A percentile compares a stretch with the other conserved stretches of the same genome.
These are phyloP conservation scores for Rhodotorula sp. DNA, from an alignment of 1,284 basidiomycete genomes.

Conservation along the genomic window DNA sequence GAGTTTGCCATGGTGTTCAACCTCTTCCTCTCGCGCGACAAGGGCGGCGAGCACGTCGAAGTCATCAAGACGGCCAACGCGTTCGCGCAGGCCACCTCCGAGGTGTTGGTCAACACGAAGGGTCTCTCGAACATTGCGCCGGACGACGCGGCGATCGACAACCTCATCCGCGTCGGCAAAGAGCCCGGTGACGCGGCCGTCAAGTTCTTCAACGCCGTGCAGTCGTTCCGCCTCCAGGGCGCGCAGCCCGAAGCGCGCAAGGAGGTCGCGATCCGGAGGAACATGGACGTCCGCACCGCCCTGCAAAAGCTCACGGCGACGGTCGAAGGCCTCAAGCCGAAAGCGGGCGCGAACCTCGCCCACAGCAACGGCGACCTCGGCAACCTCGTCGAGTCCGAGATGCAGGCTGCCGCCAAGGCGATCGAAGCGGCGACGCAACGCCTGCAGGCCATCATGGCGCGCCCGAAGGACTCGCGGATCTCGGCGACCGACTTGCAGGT, in stretches of 20 bases:
- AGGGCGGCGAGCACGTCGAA: conserved; percentile 91
- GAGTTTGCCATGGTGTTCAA: conserved; percentile 96
- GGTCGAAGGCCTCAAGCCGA: conserved; percentile 83
- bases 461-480: conserved; percentile 81
- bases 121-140: conserved; percentile 90
- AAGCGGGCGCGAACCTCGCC: conserved; percentile 65
- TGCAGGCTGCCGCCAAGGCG: conserved; percentile 87
- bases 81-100: conserved; percentile 86
- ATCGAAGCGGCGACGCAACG: conserved; percentile 92
- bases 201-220: conserved; percentile 90
- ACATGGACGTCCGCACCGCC: conserved; percentile 76
- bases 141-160: conserved; percentile 88
- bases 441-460: conserved; percentile 82
- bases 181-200: conserved; percentile 81
- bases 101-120: conserved; percentile 90
- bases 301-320: conserved; percentile 81
- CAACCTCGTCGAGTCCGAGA: conserved; percentile 94
- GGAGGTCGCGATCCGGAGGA: conserved; percentile 86
- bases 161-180: conserved; percentile 81
- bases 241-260: conserved; percentile 64
- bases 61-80: conserved; percentile 98
- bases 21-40: conserved; percentile 81
- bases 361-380: conserved; percentile 90
- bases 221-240: conserved; percentile 79
- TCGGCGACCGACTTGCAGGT: conserved; percentile 91